Percentiles rank a stretch among this genome's conserved stretches.
Conservation (phyloP, 108 stramenopile genomes). For the Bacterosira constricta region DNA sequence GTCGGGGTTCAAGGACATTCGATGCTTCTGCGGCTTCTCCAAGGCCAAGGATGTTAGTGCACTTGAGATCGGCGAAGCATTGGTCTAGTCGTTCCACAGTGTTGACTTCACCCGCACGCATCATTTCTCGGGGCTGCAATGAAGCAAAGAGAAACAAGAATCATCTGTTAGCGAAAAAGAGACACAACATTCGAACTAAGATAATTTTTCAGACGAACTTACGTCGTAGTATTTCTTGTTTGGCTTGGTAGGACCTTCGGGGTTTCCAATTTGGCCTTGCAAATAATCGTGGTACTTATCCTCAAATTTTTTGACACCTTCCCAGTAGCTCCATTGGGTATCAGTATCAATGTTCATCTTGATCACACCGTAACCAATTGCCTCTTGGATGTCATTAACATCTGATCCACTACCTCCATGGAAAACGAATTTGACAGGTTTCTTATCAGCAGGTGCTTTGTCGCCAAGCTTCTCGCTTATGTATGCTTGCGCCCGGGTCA, state of each 20-base stretch:
- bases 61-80: slow-evolving; percentile 89
- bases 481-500: slow-evolving; percentile 81
- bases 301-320: slow-evolving; percentile 81
- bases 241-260: slow-evolving; percentile 93
- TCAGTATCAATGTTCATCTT: slow-evolving; percentile 99
- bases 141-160: background rate
- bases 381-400: slow-evolving; percentile 79
- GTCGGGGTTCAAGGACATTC: slow-evolving; percentile 81
- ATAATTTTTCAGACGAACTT: slow-evolving; percentile 27
- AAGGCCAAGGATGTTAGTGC: slow-evolving; percentile 84
- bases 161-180: background rate
- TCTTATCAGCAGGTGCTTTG: slow-evolving; percentile 73
- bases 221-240: slow-evolving; percentile 98
- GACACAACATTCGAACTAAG: background rate
- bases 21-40: slow-evolving; percentile 51
- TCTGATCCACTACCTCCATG: slow-evolving; percentile 91
- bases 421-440: slow-evolving; percentile 91
- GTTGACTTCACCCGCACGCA: slow-evolving; percentile 91
- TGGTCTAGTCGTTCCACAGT: slow-evolving; percentile 84
- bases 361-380: slow-evolving; percentile 87
- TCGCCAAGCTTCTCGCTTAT: slow-evolving; percentile 85
- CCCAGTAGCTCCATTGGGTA: slow-evolving; percentile 95
- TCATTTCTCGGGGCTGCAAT: slow-evolving; percentile 83
- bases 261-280: slow-evolving; percentile 95
- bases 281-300: slow-evolving; percentile 81